Percentiles rank a stretch among this genome's conserved stretches.
phyloP scores from a whole-genome alignment of 2,329 filamentous ascomycete genomes.

The Xylariaceae sp. region DNA sequence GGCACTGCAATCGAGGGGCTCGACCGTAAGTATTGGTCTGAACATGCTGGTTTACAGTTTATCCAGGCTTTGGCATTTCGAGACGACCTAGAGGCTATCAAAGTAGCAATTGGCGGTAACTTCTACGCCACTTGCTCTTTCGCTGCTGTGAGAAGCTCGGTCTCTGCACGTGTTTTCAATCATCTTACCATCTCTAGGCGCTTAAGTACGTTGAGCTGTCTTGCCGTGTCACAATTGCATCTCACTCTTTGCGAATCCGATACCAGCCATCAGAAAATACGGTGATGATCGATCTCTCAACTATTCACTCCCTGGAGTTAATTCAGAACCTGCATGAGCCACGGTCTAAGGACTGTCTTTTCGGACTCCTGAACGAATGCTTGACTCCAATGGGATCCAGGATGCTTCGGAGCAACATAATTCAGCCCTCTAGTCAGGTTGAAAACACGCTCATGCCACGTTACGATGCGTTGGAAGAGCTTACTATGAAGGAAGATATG shows the following conservation, averaged over 20 bases:
- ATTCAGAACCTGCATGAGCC: slow-evolving; percentile 77
- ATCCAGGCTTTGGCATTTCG: slow-evolving; percentile 74
- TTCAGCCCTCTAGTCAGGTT: slow-evolving; percentile 76
- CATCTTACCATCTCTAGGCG: slow-evolving; percentile 45
- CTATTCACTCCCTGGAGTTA: slow-evolving; percentile 80
- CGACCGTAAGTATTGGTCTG: slow-evolving; percentile 79
- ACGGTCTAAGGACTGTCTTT: slow-evolving; percentile 76
- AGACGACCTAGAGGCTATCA: slow-evolving; percentile 75
- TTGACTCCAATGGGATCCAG: slow-evolving; percentile 83
- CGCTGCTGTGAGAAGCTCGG: slow-evolving; percentile 60
- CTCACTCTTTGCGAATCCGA: slow-evolving; percentile 77
- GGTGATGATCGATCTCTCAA: slow-evolving; percentile 93
- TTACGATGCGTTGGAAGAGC: slow-evolving; percentile 77
- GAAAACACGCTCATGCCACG: slow-evolving; percentile 61
- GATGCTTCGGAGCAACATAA: slow-evolving; percentile 74
- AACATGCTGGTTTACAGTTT: slow-evolving; percentile 68
- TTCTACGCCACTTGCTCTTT: slow-evolving; percentile 83
- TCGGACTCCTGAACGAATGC: slow-evolving; percentile 80
- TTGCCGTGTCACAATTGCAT: slow-evolving; percentile 61
- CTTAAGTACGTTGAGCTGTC: slow-evolving; percentile 75
- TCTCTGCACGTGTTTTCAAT: background rate
- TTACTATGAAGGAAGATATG: slow-evolving; percentile 77
- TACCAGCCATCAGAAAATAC: slow-evolving; percentile 86
- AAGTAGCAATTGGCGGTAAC: slow-evolving; percentile 73
- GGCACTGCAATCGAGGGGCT: slow-evolving; percentile 58